A percentile compares a stretch with the other conserved stretches of the same genome.
phyloP scores from a whole-genome alignment of 108 stramenopile genomes.

The Discostella pseudostelligera region DNA sequence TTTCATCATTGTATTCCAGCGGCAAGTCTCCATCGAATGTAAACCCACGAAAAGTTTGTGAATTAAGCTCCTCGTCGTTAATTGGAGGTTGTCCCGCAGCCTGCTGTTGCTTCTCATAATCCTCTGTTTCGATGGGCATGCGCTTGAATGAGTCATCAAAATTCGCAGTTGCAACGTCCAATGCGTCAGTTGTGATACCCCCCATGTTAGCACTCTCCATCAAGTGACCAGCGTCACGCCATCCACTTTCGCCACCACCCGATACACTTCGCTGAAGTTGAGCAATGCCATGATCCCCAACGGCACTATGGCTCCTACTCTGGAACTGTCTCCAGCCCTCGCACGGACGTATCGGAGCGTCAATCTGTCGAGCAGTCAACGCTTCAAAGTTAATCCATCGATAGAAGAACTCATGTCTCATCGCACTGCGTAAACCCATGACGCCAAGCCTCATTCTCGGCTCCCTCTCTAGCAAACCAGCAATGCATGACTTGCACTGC shows the following conservation, averaged over 20 bases:
- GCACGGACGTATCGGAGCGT: slow-evolving; percentile 85
- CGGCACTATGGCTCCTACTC: slow-evolving; percentile 24
- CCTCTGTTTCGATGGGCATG: slow-evolving; percentile 83
- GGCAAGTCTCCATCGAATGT: slow-evolving; percentile 67
- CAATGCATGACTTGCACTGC: slow-evolving; percentile 59
- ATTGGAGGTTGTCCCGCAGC: slow-evolving; percentile 45
- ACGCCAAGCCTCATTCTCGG: slow-evolving; percentile 73
- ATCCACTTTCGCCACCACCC: slow-evolving; percentile 7
- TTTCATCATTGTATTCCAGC: slow-evolving; percentile 3
- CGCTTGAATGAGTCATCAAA: slow-evolving; percentile 86
- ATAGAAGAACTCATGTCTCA: slow-evolving; percentile 83
- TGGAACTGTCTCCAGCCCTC: slow-evolving; percentile 81
- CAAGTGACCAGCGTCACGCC: slow-evolving; percentile 35
- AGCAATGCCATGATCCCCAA: neutral
- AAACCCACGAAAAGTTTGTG: slow-evolving; percentile 82
- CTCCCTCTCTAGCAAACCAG: slow-evolving; percentile 76
- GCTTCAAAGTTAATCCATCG: slow-evolving; percentile 79
- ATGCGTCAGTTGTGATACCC: slow-evolving; percentile 39
- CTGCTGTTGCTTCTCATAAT: slow-evolving; percentile 50
- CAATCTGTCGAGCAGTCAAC: slow-evolving; percentile 65
- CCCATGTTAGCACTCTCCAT: slow-evolving; percentile 46
- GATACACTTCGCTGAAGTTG: slow-evolving; percentile 8
- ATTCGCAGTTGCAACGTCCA: slow-evolving; percentile 86
- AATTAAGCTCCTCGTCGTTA: slow-evolving; percentile 62
- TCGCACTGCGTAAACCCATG: slow-evolving; percentile 71